phyloP scores from a whole-genome alignment of 495 filamentous ascomycete genomes.

The Penicillium robsamsonii region DNA sequence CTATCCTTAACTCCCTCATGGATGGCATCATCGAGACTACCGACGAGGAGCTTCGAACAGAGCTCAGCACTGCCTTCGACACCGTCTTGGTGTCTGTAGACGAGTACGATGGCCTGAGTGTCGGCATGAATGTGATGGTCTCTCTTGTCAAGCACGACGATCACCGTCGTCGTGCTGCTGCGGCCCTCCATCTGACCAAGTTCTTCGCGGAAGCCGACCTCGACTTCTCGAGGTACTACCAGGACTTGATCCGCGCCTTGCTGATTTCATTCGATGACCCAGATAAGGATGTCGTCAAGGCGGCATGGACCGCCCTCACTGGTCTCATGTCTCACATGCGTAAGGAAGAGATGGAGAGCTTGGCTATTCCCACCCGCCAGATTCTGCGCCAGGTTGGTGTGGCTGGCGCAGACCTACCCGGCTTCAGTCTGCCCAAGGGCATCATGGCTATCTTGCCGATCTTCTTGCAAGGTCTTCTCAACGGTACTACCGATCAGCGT shows the following conservation, averaged over 20 bases:
- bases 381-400: slow-evolving; percentile 84
- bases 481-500: slow-evolving; percentile 86
- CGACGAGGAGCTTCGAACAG: slow-evolving; percentile 69
- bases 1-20: slow-evolving; percentile 88
- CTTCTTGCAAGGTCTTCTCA: slow-evolving; percentile 96
- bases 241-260: slow-evolving; percentile 84
- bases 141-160: slow-evolving; percentile 88
- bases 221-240: slow-evolving; percentile 91
- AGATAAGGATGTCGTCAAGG: slow-evolving; percentile 83
- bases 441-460: slow-evolving; percentile 96
- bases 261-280: slow-evolving; percentile 88
- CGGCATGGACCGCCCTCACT: slow-evolving; percentile 85
- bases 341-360: slow-evolving; percentile 97
- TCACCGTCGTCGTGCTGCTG: slow-evolving; percentile 72
- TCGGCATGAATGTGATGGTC: slow-evolving; percentile 88
- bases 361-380: slow-evolving; percentile 84
- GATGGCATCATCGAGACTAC: slow-evolving; percentile 79
- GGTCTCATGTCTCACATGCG: slow-evolving; percentile 83
- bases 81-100: slow-evolving; percentile 88
- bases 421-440: slow-evolving; percentile 92
- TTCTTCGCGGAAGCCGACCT: slow-evolving; percentile 82
- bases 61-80: slow-evolving; percentile 78
- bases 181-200: slow-evolving; percentile 77
- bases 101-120: slow-evolving; percentile 93
- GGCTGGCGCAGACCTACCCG: slow-evolving; percentile 76